phyloP scores from a whole-genome alignment of 306 rosid species.

The Malus orientalis region DNA sequence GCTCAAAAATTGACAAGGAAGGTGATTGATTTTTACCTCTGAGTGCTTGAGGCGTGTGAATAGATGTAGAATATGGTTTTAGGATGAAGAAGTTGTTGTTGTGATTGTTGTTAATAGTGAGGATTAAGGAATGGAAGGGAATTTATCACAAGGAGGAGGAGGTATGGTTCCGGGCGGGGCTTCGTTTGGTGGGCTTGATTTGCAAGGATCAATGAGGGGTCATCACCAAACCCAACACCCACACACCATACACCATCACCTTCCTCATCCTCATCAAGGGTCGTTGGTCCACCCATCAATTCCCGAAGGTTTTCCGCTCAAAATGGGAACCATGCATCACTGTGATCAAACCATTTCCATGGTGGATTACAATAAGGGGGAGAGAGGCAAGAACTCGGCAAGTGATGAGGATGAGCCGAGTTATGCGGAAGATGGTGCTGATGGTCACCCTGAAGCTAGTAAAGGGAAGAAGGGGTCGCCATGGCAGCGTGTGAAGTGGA shows the following conservation, averaged over 20 bases:
- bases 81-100: slow-evolving; percentile 24
- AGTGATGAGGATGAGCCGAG: slow-evolving; percentile 79
- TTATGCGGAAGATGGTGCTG: slow-evolving; percentile 56
- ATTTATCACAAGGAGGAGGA: slow-evolving; percentile 62
- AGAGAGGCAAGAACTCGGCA: slow-evolving; percentile 56
- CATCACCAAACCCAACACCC: slow-evolving; percentile 42
- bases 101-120: slow-evolving; percentile 28
- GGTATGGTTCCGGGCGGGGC: slow-evolving; percentile 57
- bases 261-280: slow-evolving; percentile 47
- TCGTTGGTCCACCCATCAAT: slow-evolving; percentile 36
- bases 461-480: slow-evolving; percentile 59
- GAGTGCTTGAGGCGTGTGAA: not conserved
- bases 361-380: slow-evolving; percentile 56
- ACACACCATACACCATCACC: slow-evolving; percentile 41
- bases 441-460: slow-evolving; percentile 42
- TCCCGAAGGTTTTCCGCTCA: slow-evolving; percentile 58
- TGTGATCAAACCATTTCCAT: slow-evolving; percentile 48
- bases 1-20: slow-evolving; percentile 4
- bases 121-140: slow-evolving; percentile 59
- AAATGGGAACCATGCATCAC: slow-evolving; percentile 50
- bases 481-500: slow-evolving; percentile 94
- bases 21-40: slow-evolving; percentile 18
- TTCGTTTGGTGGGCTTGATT: slow-evolving; percentile 64
- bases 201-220: slow-evolving; percentile 52
- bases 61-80: slow-evolving; percentile 13